Conservation (phyloP, 257 asterid species). For the Jasminum sambac region DNA sequence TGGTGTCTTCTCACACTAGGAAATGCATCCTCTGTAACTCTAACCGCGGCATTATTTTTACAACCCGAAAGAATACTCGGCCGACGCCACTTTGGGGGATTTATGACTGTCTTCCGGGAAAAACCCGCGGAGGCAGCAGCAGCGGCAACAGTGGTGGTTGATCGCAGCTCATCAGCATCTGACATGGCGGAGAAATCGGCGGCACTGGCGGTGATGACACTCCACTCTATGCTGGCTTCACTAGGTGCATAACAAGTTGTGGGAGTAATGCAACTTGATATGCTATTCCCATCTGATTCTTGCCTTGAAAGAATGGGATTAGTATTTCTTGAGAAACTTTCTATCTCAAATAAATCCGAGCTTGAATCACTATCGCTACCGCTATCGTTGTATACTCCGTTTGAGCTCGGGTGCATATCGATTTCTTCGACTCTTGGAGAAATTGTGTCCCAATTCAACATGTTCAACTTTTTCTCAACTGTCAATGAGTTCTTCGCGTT, state of each 20-base stretch:
- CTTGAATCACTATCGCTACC: constrained; percentile 67
- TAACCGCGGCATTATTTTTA: constrained; percentile 62
- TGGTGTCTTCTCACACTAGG: constrained; percentile 27
- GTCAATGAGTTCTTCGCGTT: constrained; percentile 27
- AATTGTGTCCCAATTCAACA: constrained; percentile 68
- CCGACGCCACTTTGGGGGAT: constrained; percentile 40
- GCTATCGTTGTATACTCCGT: constrained; percentile 41
- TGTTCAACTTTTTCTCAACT: constrained; percentile 38
- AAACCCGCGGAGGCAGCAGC: constrained; percentile 9
- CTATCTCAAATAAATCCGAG: constrained; percentile 80
- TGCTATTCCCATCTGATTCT: constrained; percentile 44
- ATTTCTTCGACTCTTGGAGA: constrained; percentile 35
- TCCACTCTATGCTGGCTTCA: constrained; percentile 89
- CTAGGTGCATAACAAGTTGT: constrained; percentile 72
- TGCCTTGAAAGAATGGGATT: constrained; percentile 43
- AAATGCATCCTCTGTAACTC: constrained; percentile 56
- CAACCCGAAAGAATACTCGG: constrained; percentile 65
- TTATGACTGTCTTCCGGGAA: constrained; percentile 16
- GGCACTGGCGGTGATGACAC: constrained; percentile 76
- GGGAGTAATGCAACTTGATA: constrained; percentile 36
- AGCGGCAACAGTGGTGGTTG: constrained; percentile 11
- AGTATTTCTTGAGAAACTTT: constrained; percentile 58
- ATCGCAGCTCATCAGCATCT: constrained; percentile 45
- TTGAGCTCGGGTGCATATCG: constrained; percentile 40
- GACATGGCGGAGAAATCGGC: constrained; percentile 64